Evolutionary conservation across 495 filamentous ascomycete species (phyloP), one percentile per base, ranked within the genome.

Genomic region (Neurospora sp.): DNA sequence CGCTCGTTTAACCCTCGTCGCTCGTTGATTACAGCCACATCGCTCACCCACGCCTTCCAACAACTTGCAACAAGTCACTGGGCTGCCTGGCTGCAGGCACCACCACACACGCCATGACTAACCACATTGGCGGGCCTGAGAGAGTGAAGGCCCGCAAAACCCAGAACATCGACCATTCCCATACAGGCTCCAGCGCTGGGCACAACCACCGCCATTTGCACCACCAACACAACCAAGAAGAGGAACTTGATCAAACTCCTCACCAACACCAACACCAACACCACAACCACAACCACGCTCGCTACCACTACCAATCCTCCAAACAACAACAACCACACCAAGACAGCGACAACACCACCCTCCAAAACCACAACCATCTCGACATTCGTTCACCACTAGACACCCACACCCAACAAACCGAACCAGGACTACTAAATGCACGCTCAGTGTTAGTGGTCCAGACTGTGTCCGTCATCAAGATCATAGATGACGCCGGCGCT

Each of bases 381-480:
- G 77, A 83, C 82, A 75, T 73, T 83, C 81, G 80, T 80, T 83
- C 81, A 73, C 75, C 75, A 39, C 74, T 35, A 35, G 53, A 35
- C 73, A 74, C 65, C 20, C 27, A 39, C 53, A 48, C 69, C 70
- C 80, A 84, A 76, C 73, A 69, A 69, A 70, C 72, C 71, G 68
- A 71, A 74, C 74, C 72, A 78, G 69, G 73, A 82, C 72, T 72
- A 73, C 73, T 79, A 68, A 72, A 77, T 18, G 72, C 73, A 40
- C 79, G 81, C 75, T 77, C 79, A 69, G 82, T 83, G 68, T 81
- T 82, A 77, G 80, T 86, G 70, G 79, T 84, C 39, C 77, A 82
- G 68, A 86, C 85, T 73, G 77, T 88, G 68, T 85, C 85, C 61
- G 82, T 86, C 76, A 77, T 87, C 39, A 82, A 86, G 70, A 75